phyloP scores from a whole-genome alignment of 306 rosid species.

The Cajanus cajan region DNA sequence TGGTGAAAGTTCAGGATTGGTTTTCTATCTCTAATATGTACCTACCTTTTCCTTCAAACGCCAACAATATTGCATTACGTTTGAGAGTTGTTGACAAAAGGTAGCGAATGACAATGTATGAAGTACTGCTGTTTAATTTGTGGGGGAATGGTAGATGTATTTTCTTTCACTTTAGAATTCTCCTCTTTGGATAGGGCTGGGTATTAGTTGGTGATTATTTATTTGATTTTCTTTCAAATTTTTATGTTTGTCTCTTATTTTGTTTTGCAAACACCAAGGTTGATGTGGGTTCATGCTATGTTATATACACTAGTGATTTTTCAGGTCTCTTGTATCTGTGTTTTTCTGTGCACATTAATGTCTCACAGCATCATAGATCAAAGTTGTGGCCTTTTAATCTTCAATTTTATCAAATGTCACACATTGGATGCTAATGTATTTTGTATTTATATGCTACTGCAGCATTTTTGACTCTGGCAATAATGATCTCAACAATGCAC shows the following conservation, averaged over 20 bases:
- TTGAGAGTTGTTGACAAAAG: not conserved
- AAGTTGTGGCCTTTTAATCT: not conserved
- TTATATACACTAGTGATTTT: not conserved
- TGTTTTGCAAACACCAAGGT: not conserved
- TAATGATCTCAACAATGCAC: conserved; percentile 53
- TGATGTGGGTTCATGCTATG: not conserved
- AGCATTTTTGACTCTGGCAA: conserved; percentile 74
- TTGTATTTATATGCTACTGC: conserved; percentile 29
- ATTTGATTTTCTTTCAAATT: not conserved
- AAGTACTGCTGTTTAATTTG: not conserved
- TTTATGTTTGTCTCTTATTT: not conserved
- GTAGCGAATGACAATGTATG: not conserved
- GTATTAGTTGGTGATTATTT: not conserved
- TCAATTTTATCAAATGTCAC: not conserved
- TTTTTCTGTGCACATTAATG: not conserved
- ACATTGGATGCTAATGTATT: conserved; percentile 14
- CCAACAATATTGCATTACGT: not conserved
- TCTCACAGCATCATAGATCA: not conserved
- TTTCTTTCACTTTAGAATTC: not conserved
- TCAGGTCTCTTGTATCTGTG: not conserved
- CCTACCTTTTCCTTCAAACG: not conserved
- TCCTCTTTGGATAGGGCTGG: not conserved
- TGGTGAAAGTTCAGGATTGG: not conserved
- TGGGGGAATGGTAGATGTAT: not conserved
- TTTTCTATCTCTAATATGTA: not conserved